Conservation (phyloP, 225 moss, liverwort and hornwort species). For the Physcomitrellopsis africana region DNA sequence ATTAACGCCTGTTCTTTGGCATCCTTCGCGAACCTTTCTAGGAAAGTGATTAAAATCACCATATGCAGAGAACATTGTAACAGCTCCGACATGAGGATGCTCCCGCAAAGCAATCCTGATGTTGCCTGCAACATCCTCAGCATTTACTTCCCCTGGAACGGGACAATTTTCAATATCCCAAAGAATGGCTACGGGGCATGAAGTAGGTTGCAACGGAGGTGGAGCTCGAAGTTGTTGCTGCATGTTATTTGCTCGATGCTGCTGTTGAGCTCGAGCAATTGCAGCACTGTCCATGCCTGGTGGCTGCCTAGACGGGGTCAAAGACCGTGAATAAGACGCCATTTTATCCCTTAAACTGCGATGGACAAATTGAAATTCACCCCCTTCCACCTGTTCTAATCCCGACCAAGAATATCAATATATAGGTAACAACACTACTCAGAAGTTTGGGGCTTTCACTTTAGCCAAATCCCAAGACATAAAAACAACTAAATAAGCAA, state of each 20-base stretch:
- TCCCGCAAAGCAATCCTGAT: conserved; percentile 77
- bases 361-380: conserved; percentile 11
- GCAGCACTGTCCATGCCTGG: conserved; percentile 51
- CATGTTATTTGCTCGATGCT: conserved; percentile 18
- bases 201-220: conserved; percentile 37
- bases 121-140: conserved; percentile 94
- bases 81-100: conserved; percentile 83
- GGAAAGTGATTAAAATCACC: conserved; percentile 92
- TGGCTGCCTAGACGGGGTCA: conserved; percentile 52
- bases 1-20: conserved; percentile 92
- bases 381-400: conserved; percentile 10
- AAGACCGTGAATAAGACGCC: conserved; percentile 59
- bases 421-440: conserved; percentile 15
- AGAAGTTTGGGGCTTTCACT: conserved; percentile 23
- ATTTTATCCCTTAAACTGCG: conserved; percentile 31
- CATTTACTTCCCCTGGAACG: conserved; percentile 88
- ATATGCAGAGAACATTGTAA: conserved; percentile 92
- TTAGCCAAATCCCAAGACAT: neutral
- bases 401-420: conserved; percentile 16
- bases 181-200: conserved; percentile 80
- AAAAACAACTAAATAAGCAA: neutral
- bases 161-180: conserved; percentile 99
- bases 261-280: conserved; percentile 62
- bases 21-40: conserved; percentile 89
- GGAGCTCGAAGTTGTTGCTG: conserved; percentile 61